These are phyloP conservation scores for Nakataea oryzae DNA, from an alignment of 2,329 filamentous ascomycete species.

Conservation along the genomic window DNA sequence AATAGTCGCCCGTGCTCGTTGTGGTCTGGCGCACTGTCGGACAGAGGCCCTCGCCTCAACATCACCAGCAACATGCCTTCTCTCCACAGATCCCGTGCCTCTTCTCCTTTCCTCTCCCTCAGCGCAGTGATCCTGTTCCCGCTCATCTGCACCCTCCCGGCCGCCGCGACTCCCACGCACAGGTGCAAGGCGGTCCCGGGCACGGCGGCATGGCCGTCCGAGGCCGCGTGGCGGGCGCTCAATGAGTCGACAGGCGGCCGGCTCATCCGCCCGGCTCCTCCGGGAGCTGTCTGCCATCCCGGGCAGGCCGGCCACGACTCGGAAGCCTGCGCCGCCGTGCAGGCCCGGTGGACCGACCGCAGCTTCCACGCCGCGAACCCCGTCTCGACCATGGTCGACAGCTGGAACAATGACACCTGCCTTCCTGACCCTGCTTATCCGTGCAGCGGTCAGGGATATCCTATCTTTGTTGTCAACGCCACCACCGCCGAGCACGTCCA, in stretches of 20 bases:
- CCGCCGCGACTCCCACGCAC: not conserved
- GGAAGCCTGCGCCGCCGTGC: slow-evolving; percentile 9
- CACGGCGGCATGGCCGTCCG: slow-evolving; percentile 34
- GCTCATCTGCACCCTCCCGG: not conserved
- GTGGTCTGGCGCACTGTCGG: not conserved
- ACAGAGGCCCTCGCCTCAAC: too few species aligned
- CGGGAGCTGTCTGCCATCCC: slow-evolving; percentile 32
- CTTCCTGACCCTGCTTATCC: slow-evolving; percentile 25
- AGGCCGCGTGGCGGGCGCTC: slow-evolving; percentile 30
- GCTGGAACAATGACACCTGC: slow-evolving; percentile 38
- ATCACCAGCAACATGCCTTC: not conserved
- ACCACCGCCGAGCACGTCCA: slow-evolving; percentile 19
- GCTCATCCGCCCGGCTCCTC: slow-evolving; percentile 30
- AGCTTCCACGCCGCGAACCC: slow-evolving; percentile 26
- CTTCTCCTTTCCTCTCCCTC: not conserved
- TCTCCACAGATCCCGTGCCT: not conserved
- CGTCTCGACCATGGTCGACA: slow-evolving; percentile 24
- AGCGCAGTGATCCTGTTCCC: not conserved
- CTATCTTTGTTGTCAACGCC: slow-evolving; percentile 28
- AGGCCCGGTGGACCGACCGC: slow-evolving; percentile 11
- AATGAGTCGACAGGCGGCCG: slow-evolving; percentile 31
- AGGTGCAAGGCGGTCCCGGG: slow-evolving; percentile 14
- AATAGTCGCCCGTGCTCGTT: not conserved
- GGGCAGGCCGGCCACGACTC: slow-evolving; percentile 12
- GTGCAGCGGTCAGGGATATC: slow-evolving; percentile 26